Base-by-base conservation (phyloP, 805 yeast genomes). In the Wickerhamomyces xylosicus region DNA sequence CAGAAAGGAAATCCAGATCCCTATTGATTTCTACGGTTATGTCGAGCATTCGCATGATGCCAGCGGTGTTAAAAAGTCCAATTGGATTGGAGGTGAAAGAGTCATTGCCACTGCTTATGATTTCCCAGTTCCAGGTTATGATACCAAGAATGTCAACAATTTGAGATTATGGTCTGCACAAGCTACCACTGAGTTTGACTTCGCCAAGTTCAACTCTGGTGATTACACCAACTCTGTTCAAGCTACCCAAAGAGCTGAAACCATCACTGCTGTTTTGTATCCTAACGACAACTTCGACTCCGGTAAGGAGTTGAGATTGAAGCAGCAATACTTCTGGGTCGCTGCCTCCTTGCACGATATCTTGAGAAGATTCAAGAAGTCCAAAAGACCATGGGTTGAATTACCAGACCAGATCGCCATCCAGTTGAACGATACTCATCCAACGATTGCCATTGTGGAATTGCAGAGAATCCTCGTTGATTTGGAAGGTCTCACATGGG, bases 311-410 rank as follows among this genome's bases (percentile, higher is more conserved):
- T 71, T 87, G 56, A 77, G 97, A 58, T 74, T 87, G 61, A 89
- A 89, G 62, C 97, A 87, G 66, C 97, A 87, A 63, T 89, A 86
- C 63, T 89, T 87, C 64, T 87, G 97, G 97, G 95, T 89, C 38
- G 79, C 95, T 37, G 96, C 97, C 27, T 85, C 95, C 14, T 71
- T 89, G 49, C 86, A 83, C 53, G 97, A 87, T 59, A 87, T 87
- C 49, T 76, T 87, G 33, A 79, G 97, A 57, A 74, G 97, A 54
- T 87, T 83, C 65, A 80, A 86, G 61, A 89, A 89, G 64, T 60
- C 78, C 39, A 72, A 72, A 50, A 70, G 76, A 51, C 73, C 86
- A 35, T 87, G 95, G 95, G 54, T 69, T 28, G 86, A 82, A 56
- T 83, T 87, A 58, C 76, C 95, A 16, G 90, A 84, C 44, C 79